A percentile compares a stretch with the other conserved stretches of the same genome.
Conservation (phyloP, 768 basidiomycete genomes). For the Daedaleopsis nitida region DNA sequence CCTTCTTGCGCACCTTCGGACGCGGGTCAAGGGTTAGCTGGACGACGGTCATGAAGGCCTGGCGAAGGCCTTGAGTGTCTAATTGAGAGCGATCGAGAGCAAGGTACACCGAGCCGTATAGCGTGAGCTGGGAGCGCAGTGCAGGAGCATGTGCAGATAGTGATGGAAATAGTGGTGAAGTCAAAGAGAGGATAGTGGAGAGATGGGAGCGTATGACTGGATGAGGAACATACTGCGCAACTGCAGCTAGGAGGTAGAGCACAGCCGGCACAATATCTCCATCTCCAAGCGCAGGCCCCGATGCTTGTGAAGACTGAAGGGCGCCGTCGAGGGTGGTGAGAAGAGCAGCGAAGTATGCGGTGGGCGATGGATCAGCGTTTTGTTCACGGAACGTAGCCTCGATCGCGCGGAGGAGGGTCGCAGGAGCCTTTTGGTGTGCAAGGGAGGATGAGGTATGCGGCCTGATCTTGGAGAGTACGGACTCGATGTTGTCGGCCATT, state of each 20-base stretch:
- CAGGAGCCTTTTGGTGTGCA: conserved; percentile 88
- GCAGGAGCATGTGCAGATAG: conserved; percentile 70
- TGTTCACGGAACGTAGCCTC: conserved; percentile 80
- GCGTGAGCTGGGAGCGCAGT: conserved; percentile 80
- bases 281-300: conserved; percentile 46
- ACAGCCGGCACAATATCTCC: conserved; percentile 82
- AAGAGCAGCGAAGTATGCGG: conserved; percentile 94
- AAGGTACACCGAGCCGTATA: conserved; percentile 70
- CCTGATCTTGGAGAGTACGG: conserved; percentile 80
- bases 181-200: conserved; percentile 66
- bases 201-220: conserved; percentile 82
- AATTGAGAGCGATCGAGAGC: conserved; percentile 75
- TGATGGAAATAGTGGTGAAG: conserved; percentile 77
- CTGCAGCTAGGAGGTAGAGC: conserved; percentile 80
- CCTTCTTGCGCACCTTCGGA: conserved; percentile 92
- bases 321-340: conserved; percentile 82
- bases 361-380: conserved; percentile 65
- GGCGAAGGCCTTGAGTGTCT: conserved; percentile 66
- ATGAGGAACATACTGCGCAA: conserved; percentile 75
- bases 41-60: conserved; percentile 83
- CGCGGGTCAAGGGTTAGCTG: conserved; percentile 83
- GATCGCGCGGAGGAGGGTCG: conserved; percentile 79
- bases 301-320: conserved; percentile 55
- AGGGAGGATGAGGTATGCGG: conserved; percentile 80
- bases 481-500: conserved; percentile 43